Evolutionary conservation across 805 yeast genomes (phyloP), one percentile per base, ranked within the genome.

Genomic region (Starmerella stellata): DNA sequence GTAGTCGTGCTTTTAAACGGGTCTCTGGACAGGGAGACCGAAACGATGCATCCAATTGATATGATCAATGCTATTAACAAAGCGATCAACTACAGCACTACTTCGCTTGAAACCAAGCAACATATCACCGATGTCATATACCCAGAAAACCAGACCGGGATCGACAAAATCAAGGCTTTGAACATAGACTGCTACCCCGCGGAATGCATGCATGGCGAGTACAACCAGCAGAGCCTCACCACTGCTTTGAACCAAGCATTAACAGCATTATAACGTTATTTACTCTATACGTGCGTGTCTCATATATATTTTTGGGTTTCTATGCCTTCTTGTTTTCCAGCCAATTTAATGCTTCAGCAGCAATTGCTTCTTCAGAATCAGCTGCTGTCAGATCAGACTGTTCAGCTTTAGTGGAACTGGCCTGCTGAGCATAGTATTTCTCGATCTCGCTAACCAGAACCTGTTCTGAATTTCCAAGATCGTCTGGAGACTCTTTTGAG

Each of bases 1-100:
- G 66, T 66, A 27, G 63, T 83, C 4, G 53, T 83, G 14, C 55
- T 85, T 9, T 56, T 83, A 21, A 85, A 85, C 55, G 90, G 92
- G 4, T 60, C 70, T 25, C 58, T 59, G 36, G 95, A 85, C 53
- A 63, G 95, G 42, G 95, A 85, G 53, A 82, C 95, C 0, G 63
- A 59, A 37, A 77, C 78, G 0, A 63, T 79, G 64, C 58, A 62
- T 23, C 81, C 85, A 0, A 37, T 57, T 2, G 78, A 70, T 29
- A 78, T 72, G 51, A 60, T 80, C 3, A 54, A 62, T 17, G 65
- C 72, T 4, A 63, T 82, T 4, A 65, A 64, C 23, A 62, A 67
- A 35, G 73, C 78, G 46, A 65, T 76, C 11, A 48, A 54, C 4
- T 75, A 76, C 54, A 72, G 78, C 2, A 16, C 30, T 21, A 46